Conservation (phyloP, 2,329 filamentous ascomycete genomes). For the Cytospora leucostoma region DNA sequence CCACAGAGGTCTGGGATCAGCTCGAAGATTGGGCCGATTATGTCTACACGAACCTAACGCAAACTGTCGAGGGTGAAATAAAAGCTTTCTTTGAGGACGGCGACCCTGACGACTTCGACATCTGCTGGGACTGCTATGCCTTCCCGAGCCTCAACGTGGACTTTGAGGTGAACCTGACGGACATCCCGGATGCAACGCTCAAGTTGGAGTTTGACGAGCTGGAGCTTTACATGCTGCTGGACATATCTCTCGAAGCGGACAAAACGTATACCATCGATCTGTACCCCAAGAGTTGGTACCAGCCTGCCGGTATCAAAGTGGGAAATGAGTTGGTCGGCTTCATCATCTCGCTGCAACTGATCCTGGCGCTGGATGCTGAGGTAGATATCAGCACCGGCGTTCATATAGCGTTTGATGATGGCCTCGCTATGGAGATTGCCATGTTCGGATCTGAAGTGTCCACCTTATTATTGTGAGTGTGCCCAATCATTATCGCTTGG, state of each 20-base stretch:
- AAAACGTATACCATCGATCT: conserved; percentile 51
- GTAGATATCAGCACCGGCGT: conserved; percentile 56
- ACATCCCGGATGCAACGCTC: conserved; percentile 46
- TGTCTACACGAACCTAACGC: conserved; percentile 35
- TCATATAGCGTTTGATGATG: conserved; percentile 56
- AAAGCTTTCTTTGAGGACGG: conserved; percentile 31
- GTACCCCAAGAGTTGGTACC: conserved; percentile 45
- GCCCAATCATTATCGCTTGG: background rate
- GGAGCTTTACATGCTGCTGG: conserved; percentile 54
- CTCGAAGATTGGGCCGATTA: conserved; percentile 34
- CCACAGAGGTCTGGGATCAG: conserved; percentile 20
- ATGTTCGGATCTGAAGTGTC: conserved; percentile 54
- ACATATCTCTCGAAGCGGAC: conserved; percentile 44
- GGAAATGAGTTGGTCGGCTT: conserved; percentile 47
- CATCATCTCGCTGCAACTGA: conserved; percentile 52
- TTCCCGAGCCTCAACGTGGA: conserved; percentile 43
- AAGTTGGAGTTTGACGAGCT: conserved; percentile 51
- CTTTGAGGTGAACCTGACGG: conserved; percentile 46
- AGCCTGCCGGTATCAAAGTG: conserved; percentile 44
- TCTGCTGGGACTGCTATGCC: conserved; percentile 36
- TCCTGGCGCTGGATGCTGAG: conserved; percentile 48
- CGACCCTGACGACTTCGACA: conserved; percentile 34
- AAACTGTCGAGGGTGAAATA: conserved; percentile 33
- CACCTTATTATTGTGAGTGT: conserved; percentile 50
- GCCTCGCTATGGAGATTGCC: conserved; percentile 48